Conservation (phyloP, 345 rosid genomes). For the Moringa oleifera region DNA sequence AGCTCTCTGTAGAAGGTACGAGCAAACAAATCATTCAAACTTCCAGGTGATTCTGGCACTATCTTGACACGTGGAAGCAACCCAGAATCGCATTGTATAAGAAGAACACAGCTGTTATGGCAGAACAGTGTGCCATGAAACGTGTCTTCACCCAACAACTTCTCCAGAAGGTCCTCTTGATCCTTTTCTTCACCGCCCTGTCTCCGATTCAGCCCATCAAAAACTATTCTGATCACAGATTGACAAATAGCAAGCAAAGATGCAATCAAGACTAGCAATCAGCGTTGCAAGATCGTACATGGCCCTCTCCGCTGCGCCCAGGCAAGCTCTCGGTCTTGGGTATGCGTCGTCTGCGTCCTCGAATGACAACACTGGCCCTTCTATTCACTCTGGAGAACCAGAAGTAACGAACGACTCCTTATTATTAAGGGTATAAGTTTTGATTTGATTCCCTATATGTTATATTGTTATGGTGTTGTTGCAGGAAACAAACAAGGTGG, state of each 20-base stretch:
- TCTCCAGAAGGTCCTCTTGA: too few relatives aligned
- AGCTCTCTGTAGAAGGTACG: too few relatives aligned
- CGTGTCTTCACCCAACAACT: too few relatives aligned
- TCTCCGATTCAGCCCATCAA: not conserved
- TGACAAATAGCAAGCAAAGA: constrained; percentile 8
- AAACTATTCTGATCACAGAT: not conserved
- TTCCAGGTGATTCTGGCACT: constrained; percentile 5
- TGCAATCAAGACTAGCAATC: constrained; percentile 38
- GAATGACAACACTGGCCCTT: constrained; percentile 30
- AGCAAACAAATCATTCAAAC: constrained; percentile 7
- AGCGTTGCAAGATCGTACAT: constrained; percentile 18
- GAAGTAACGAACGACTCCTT: constrained; percentile 23
- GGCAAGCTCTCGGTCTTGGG: constrained; percentile 8
- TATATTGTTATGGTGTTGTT: too few relatives aligned
- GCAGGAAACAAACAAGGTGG: constrained; percentile 38
- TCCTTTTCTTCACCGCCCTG: not conserved
- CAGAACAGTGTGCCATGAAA: too few relatives aligned
- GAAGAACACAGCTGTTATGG: too few relatives aligned
- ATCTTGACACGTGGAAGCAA: too few relatives aligned
- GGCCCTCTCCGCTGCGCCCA: constrained; percentile 4
- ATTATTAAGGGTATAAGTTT: too few relatives aligned
- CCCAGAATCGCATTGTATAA: too few relatives aligned
- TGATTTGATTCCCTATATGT: too few relatives aligned
- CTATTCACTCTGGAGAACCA: constrained; percentile 35
- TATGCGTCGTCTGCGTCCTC: constrained; percentile 26